Evolutionary conservation across 768 basidiomycete species (phyloP).

Genomic region (Pholiota microspora): DNA sequence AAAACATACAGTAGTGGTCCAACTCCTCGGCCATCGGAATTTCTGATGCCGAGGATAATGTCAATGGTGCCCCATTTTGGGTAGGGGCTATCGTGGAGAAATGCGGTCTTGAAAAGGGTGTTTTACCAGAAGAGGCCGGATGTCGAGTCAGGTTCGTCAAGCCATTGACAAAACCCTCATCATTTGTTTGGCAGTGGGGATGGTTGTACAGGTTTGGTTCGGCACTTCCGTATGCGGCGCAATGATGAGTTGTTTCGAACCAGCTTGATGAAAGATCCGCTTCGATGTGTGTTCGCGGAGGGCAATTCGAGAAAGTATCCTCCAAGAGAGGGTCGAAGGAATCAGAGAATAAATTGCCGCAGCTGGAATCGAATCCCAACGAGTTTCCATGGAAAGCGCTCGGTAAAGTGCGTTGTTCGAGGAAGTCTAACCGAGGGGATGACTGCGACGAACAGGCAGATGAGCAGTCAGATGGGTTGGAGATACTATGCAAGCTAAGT

Average conservation of each 20-base stretch:
- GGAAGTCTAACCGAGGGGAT: constrained; percentile 37
- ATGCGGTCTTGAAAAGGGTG: constrained; percentile 21
- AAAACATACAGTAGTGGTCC: constrained; percentile 53
- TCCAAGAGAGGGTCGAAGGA: constrained; percentile 37
- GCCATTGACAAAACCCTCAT: constrained; percentile 21
- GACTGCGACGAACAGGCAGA: constrained; percentile 35
- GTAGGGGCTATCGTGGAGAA: constrained; percentile 17
- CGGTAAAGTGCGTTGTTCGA: constrained; percentile 28
- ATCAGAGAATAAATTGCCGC: constrained; percentile 33
- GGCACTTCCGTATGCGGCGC: constrained; percentile 27
- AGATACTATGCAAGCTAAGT: constrained; percentile 22
- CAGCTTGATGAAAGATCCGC: constrained; percentile 29
- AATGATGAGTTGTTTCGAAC: constrained; percentile 34
- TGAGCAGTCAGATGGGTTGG: constrained; percentile 27
- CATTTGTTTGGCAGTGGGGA: constrained; percentile 15
- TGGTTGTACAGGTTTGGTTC: constrained; percentile 23
- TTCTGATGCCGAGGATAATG: constrained; percentile 30
- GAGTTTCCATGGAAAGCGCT: constrained; percentile 31
- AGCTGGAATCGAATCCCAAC: constrained; percentile 26
- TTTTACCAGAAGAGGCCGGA: constrained; percentile 21
- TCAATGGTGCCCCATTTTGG: constrained; percentile 15
- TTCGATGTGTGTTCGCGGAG: constrained; percentile 23
- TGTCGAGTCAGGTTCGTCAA: constrained; percentile 20
- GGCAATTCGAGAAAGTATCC: constrained; percentile 29
- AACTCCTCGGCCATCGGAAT: constrained; percentile 44